Evolutionary conservation across 108 stramenopile species (phyloP), one percentile per base, ranked within the genome.

Genomic region (Licmophora abbreviata): DNA sequence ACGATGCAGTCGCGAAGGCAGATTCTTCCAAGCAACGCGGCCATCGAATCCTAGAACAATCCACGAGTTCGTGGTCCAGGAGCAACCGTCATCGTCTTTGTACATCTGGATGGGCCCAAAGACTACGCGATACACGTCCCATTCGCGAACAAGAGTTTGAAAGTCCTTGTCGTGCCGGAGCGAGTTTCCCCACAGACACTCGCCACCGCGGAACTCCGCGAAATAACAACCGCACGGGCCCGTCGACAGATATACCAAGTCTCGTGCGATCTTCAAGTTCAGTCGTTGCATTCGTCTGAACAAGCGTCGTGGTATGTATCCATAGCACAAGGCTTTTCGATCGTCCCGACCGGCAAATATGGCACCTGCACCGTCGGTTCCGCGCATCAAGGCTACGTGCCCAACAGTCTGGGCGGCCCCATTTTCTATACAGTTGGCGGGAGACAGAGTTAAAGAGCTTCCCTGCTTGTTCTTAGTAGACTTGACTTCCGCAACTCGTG

Each of bases 11-110:
- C 74, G 66, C 12, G 55, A 63, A 15, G 88, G 83, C 7, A 90
- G 47, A 56, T 85, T 85, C 61, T 76, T 82, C 76, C 80, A 90
- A 18, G 65, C 79, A 10, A 68, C 73, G 18, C 66, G 63, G 0
- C 88, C 88, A 62, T 90, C 77, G 23, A 66, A 49, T 21, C 73
- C 65, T 8, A 90, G 40, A 26, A 85, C 63, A 36, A 90, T 73
- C 82, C 82, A 88, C 0, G 81, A 87, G 31, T 58, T 56, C 1
- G 41, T 38, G 14, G 32, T 17, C 10, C 17, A 15, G 1, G 58
- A 50, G 11, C 47, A 23, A 21, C 57, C 36, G n/a, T 53, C 40
- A 5, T 5, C 30, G 31, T 50, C 15, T 7, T 8, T 8, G 8
- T 24, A 31, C 14, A n/a, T 50, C 17, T 29, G 30, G 6, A 61